Evolutionary conservation across 1,284 basidiomycete genomes (phyloP).

Genomic region (Xanthoconium separans): DNA sequence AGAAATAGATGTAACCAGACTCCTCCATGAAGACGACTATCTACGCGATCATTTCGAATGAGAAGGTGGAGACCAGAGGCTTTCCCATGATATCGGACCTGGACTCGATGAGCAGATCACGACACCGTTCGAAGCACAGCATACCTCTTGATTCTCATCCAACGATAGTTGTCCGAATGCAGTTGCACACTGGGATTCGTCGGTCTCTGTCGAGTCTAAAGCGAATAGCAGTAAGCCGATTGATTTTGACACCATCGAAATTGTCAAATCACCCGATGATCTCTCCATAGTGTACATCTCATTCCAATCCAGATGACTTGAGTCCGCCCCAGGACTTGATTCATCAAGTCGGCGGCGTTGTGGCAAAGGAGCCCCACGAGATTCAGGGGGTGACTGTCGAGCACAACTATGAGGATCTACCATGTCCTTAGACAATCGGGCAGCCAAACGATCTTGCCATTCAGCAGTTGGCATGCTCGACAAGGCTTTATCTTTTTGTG

Average conservation of each 20-base stretch:
- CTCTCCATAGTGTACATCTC: slow-evolving; percentile 55
- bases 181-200: slow-evolving; percentile 28
- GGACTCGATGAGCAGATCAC: slow-evolving; percentile 7
- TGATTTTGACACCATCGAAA: not conserved
- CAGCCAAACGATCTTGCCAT: slow-evolving; percentile 72
- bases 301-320: slow-evolving; percentile 43
- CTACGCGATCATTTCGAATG: slow-evolving; percentile 61
- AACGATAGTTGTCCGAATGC: slow-evolving; percentile 77
- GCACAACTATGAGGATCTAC: slow-evolving; percentile 18
- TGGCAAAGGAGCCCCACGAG: slow-evolving; percentile 33
- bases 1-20: slow-evolving; percentile 56
- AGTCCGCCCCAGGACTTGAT: slow-evolving; percentile 10
- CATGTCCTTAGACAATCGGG: slow-evolving; percentile 43
- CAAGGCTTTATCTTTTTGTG: slow-evolving; percentile 50
- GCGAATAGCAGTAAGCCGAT: slow-evolving; percentile 1
- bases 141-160: slow-evolving; percentile 77
- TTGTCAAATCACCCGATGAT: slow-evolving; percentile 32
- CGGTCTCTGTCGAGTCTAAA: slow-evolving; percentile 25
- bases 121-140: slow-evolving; percentile 1
- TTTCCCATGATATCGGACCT: slow-evolving; percentile 77
- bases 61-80: slow-evolving; percentile 77
- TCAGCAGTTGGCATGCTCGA: slow-evolving; percentile 67
- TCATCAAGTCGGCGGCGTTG: slow-evolving; percentile 44
- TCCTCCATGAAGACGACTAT: slow-evolving; percentile 67
- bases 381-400: slow-evolving; percentile 14